These are phyloP conservation scores for Priceomyces carsonii DNA, from an alignment of 805 yeast species.

Conservation along the genomic window DNA sequence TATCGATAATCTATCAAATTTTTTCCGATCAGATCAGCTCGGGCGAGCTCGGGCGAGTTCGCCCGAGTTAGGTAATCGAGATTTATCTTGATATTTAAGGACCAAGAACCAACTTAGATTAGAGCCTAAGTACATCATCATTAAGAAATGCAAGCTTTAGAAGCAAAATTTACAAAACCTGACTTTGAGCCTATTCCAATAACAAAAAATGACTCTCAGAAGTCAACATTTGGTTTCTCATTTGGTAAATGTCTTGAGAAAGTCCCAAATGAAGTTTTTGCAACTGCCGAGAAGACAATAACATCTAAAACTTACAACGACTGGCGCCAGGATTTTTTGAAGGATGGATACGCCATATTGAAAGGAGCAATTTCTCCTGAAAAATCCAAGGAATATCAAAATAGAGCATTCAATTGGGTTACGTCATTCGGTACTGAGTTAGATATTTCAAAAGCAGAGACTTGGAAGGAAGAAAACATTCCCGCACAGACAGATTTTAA, in stretches of 20 bases:
- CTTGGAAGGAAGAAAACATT: constrained; percentile 28
- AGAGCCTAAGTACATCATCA: too few relatives aligned
- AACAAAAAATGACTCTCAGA: not conserved
- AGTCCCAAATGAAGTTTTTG: not conserved
- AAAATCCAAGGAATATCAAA: constrained; percentile 20
- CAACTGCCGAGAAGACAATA: not conserved
- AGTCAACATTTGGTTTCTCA: not conserved
- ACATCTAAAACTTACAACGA: constrained; percentile 12
- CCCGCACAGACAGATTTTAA: constrained; percentile 20
- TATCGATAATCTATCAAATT: too few relatives aligned
- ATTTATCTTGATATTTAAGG: too few relatives aligned
- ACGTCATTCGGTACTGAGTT: constrained; percentile 16
- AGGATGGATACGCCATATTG: constrained; percentile 31
- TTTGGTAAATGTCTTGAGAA: not conserved
- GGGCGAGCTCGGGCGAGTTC: too few relatives aligned
- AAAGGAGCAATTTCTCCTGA: constrained; percentile 25
- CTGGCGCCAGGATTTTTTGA: constrained; percentile 27
- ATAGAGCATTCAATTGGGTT: constrained; percentile 21
- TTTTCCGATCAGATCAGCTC: too few relatives aligned
- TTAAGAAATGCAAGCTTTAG: too few relatives aligned
- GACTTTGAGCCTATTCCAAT: not conserved
- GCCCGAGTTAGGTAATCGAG: too few relatives aligned
- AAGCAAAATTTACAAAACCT: too few relatives aligned
- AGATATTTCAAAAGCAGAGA: constrained; percentile 21
- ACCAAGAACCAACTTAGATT: too few relatives aligned